These are phyloP conservation scores for Serendipita vermifera DNA, from an alignment of 768 basidiomycete genomes.

Conservation along the genomic window DNA sequence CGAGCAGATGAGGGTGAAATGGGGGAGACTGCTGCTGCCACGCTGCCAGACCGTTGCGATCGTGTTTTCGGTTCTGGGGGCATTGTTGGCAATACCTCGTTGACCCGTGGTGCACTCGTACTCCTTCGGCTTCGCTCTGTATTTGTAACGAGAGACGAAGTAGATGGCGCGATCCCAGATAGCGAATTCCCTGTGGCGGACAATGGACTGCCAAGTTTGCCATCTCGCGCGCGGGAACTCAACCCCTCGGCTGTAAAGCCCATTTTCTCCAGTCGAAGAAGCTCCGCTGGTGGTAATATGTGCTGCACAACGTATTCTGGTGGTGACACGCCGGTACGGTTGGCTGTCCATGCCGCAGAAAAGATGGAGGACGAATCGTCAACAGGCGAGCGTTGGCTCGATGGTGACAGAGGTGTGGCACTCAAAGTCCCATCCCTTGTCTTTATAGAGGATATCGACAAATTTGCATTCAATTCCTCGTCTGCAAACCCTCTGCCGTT, in stretches of 20 bases:
- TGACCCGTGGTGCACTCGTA: neutral
- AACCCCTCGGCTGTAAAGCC: neutral
- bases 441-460: no score
- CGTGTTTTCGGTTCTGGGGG: neutral
- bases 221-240: neutral
- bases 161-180: no score
- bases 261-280: conserved; percentile 39
- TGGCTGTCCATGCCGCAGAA: neutral
- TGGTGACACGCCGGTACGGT: conserved; percentile 9
- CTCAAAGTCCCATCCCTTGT: no score
- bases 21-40: neutral
- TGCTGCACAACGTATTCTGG: conserved; percentile 47
- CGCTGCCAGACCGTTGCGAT: neutral
- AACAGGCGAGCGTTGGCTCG: neutral
- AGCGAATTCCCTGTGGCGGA: no score
- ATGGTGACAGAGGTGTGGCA: neutral
- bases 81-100: neutral
- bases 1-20: no score
- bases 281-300: conserved; percentile 55
- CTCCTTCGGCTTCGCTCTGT: neutral
- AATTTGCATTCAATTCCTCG: conserved; percentile 1
- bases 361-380: neutral
- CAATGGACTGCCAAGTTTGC: neutral
- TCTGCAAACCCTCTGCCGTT: neutral
- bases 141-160: neutral